Base-by-base conservation (phyloP, 352 stramenopile genomes). In the Globisporangium orthogonon region DNA sequence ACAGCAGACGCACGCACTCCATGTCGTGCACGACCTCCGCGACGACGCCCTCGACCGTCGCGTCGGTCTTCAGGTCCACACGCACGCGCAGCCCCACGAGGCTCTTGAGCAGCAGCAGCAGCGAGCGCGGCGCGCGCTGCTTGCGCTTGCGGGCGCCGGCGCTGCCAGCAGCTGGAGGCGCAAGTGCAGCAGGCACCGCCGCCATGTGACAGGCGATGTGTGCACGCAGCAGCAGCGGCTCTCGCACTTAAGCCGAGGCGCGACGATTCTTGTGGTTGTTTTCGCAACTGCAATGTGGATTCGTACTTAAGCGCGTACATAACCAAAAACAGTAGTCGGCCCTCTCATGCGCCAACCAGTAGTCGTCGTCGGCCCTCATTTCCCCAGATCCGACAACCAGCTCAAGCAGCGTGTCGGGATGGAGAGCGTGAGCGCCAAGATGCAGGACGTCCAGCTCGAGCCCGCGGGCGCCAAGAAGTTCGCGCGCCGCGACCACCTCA, bases 401-500 rank as follows among this genome's bases (percentile, higher is more conserved):
- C 67, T 95, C 91, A 35, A 95, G 71, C 50, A 94, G 61, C 50
- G 83, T 13, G 15, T 10, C 18, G 28, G 18, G 37, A 84, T 86
- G 69, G 82, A 91, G 61, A 86, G 81, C 63, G 81, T 92, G 65
- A 80, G 73, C 44, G 71, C 65, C 54, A 87, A 92, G 78, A 79
- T 95, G 77, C 69, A 90, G 66, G 70, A 89, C 60, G 79, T 92
- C 64, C 71, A 91, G 71, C 69, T 91, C 23, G 59, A 65, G 13
- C 77, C 84, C 47, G 78, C 84, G 49, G 63, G 55, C 41, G 47
- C 37, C 35, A 93, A 89, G 71, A 91, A 91, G 61, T 91, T 93
- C 68, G 76, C 79, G 56, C 85, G 89, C 50, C 84, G 91, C 56
- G 89, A 97, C 73, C 87, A 95, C 66, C 63, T 97, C 39, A 87